Conservation (phyloP, 2,329 filamentous ascomycete species). For the Penicillium hordei region DNA sequence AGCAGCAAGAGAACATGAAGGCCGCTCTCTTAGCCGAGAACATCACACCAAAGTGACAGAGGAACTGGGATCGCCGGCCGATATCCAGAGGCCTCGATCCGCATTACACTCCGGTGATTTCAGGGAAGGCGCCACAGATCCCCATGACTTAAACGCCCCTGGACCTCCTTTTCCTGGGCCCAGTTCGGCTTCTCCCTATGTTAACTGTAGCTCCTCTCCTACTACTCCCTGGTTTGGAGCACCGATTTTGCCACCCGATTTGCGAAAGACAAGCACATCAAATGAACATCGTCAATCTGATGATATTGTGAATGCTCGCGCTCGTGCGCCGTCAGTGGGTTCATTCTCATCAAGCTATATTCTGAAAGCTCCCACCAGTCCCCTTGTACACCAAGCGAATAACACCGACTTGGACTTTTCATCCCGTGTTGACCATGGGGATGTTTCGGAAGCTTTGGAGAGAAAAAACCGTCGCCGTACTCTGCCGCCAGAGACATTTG, state of each 20-base stretch:
- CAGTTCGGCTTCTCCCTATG: conserved; percentile 13
- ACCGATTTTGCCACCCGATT: conserved; percentile 24
- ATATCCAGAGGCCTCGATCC: conserved; percentile 80
- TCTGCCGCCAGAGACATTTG: conserved; percentile 62
- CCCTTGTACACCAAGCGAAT: conserved; percentile 82
- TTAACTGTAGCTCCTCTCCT: conserved; percentile 50
- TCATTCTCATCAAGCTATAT: conserved; percentile 77
- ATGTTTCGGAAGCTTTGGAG: conserved; percentile 50
- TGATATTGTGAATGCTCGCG: conserved; percentile 30
- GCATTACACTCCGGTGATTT: conserved; percentile 65
- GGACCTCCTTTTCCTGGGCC: conserved; percentile 23
- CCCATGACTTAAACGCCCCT: conserved; percentile 25
- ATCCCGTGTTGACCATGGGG: conserved; percentile 53
- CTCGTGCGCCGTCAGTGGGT: conserved; percentile 61
- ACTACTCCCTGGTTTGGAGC: conserved; percentile 57
- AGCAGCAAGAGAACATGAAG: conserved; percentile 15
- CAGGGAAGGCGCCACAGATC: conserved; percentile 44
- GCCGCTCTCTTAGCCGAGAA: conserved; percentile 17
- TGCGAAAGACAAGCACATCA: not conserved
- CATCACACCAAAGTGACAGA: conserved; percentile 42
- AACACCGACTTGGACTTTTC: conserved; percentile 73
- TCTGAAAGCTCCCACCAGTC: conserved; percentile 86
- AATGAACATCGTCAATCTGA: conserved; percentile 12
- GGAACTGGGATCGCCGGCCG: conserved; percentile 55
- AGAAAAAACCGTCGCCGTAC: conserved; percentile 66